Evolutionary conservation across 2,329 filamentous ascomycete genomes (phyloP).

Genomic region (Delphinella strobiligena): DNA sequence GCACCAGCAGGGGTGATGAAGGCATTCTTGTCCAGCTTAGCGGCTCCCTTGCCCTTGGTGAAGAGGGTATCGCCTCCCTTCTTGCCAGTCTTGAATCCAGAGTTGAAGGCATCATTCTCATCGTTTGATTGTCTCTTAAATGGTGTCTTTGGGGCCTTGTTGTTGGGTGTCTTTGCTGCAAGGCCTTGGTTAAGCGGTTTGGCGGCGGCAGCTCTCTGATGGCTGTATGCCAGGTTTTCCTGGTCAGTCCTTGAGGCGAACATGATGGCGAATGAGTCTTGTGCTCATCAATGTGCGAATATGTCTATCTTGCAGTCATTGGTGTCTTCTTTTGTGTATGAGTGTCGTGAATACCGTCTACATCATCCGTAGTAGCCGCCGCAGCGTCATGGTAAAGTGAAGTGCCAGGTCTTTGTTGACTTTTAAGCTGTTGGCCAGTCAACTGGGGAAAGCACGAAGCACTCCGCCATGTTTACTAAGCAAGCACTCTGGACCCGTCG

Average conservation of each 20-base stretch:
- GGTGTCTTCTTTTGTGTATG: slow-evolving; percentile 2
- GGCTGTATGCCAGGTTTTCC: slow-evolving; percentile 71
- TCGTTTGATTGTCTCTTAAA: slow-evolving; percentile 68
- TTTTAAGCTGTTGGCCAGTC: neutral
- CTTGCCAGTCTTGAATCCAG: slow-evolving; percentile 48
- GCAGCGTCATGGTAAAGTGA: neutral
- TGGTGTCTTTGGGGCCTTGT: slow-evolving; percentile 69
- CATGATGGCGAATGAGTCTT: slow-evolving; percentile 40
- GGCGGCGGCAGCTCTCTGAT: slow-evolving; percentile 55
- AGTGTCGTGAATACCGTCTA: too few relatives aligned
- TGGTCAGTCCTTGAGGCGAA: slow-evolving; percentile 65
- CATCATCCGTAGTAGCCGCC: too few relatives aligned
- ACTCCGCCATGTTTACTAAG: too few relatives aligned
- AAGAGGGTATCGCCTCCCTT: slow-evolving; percentile 44
- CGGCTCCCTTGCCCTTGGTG: slow-evolving; percentile 38
- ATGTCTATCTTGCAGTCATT: slow-evolving; percentile 1
- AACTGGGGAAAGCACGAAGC: neutral
- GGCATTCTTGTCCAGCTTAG: slow-evolving; percentile 44
- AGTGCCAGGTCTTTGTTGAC: neutral
- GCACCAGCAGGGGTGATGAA: slow-evolving; percentile 74
- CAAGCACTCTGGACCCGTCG: too few relatives aligned
- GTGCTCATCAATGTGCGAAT: slow-evolving; percentile 1
- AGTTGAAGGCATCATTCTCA: slow-evolving; percentile 62
- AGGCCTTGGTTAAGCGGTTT: slow-evolving; percentile 61
- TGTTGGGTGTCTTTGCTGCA: slow-evolving; percentile 66